Evolutionary conservation across 176 grass and related monocot species (phyloP), one percentile per base, ranked within the genome.

Genomic region (Oryza punctata): DNA sequence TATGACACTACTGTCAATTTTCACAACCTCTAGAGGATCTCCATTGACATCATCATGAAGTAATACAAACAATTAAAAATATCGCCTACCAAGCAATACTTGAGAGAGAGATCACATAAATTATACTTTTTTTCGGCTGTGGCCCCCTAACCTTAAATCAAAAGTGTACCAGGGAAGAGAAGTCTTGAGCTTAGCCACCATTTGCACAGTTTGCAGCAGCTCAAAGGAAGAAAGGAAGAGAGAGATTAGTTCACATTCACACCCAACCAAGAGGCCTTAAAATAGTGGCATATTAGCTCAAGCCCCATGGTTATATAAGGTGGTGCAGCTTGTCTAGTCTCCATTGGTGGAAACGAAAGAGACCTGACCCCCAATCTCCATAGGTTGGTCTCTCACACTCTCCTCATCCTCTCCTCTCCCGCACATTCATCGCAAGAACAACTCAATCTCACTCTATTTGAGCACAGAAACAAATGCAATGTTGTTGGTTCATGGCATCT

Each of bases 111-210:
- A 69, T 63, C 57, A 61, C n/a, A 24, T 57, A 60, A 60, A 60
- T 26, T 75, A 69, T n/a, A 41, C 29, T 33, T 14, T 59, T 21
- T 21, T 57, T n/a, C 10, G 46, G 66, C 69, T 21, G 76, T 67
- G 61, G 14, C 71, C 26, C 15, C 27, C 10, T 70, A 79, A 44
- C 38, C 50, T 83, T 66, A 46, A 76, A 76, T 87, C 71, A 79
- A 88, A 69, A 82, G 76, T 65, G 69, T 66, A 16, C 21, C 27
- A n/a, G 19, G 50, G 67, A 24, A 38, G 40, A 3, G 35, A 28
- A 78, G 73, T 52, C 40, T 85, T 71, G 27, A 82, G 89, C 92
- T 71, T n/a, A 82, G 89, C 92, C 87, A 81, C 87, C 90, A 92
- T 90, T 70, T 65, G 78, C 68, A 92, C 79, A 94, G 89, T 87